These are phyloP conservation scores for Pseudozyma flocculosa DNA, from an alignment of 1,284 basidiomycete species.

Conservation along the genomic window DNA sequence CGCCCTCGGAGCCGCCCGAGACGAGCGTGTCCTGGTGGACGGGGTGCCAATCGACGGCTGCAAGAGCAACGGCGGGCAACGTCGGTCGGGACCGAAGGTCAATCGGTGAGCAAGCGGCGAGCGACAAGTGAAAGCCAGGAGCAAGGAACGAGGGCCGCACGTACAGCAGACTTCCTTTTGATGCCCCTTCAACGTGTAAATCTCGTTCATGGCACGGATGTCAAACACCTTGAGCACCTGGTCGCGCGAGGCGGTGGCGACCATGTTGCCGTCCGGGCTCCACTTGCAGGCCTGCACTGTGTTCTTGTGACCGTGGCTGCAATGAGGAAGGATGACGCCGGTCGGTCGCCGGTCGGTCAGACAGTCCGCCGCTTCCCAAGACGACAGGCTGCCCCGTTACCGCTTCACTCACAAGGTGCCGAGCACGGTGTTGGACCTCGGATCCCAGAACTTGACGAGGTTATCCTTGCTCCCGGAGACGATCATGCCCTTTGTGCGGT, in stretches of 20 bases:
- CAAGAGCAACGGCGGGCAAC: constrained; percentile 61
- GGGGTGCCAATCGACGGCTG: constrained; percentile 83
- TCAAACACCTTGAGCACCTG: constrained; percentile 96
- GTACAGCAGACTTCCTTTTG: constrained; percentile 91
- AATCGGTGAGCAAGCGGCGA: too few species aligned
- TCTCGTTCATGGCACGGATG: constrained; percentile 94
- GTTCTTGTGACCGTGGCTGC: constrained; percentile 85
- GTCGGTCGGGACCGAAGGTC: too few species aligned
- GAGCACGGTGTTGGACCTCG: constrained; percentile 58
- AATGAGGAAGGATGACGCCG: too few species aligned
- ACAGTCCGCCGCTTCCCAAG: too few species aligned
- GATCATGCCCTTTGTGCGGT: constrained; percentile 89
- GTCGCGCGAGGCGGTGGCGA: constrained; percentile 91
- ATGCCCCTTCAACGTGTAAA: constrained; percentile 85
- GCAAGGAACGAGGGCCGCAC: constrained; percentile 61
- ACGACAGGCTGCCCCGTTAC: too few species aligned
- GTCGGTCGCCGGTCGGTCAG: too few species aligned
- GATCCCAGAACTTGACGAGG: constrained; percentile 99
- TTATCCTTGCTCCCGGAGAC: constrained; percentile 96
- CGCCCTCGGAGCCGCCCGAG: constrained; percentile 89
- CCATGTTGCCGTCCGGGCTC: constrained; percentile 81
- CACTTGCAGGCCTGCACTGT: constrained; percentile 89
- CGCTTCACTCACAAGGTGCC: constrained; percentile 10
- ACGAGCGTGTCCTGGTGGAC: constrained; percentile 81
- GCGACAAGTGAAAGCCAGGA: neutral